Base-by-base conservation (phyloP, 345 rosid genomes). In the Erucastrum elatum region DNA sequence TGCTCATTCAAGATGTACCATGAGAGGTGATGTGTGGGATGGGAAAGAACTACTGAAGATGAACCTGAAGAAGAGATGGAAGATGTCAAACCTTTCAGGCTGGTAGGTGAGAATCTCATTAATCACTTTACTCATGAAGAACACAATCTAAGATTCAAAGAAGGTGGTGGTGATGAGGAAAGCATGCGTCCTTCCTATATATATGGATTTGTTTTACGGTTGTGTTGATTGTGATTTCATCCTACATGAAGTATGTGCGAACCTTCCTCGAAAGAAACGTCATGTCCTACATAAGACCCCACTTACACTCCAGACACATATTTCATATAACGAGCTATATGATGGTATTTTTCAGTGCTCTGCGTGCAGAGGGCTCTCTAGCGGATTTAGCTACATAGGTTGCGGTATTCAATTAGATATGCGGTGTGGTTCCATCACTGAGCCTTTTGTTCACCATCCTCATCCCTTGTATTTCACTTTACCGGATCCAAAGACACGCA, bases 381-480 rank as follows among this genome's bases (percentile, higher is more conserved):
- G 59, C 59, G 59, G 25, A 53, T 53, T 53, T 25, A 53, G 59
- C 59, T 53, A 53, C 59, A 53, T 53, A 53, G 59, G 59, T 53
- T 53, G 9, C 6, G 59, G 25, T 53, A 53, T 53, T 53, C 59
- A 53, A 25, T 53, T 53, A 53, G 59, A 53, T 53, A 9, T 53
- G 25, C 59, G 59, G 59, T 53, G 59, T 15, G 59, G 59, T 53
- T 53, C 59, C 59, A 53, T 53, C 59, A 53, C 59, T 16, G 59
- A 53, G 26, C 59, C 59, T 9, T 53, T 53, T 53, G 59, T 53
- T 53, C 59, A 53, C 25, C 59, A 53, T 53, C 59, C 59, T 53
- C 59, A 53, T 53, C 59, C 59, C 4, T 53, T 53, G 25, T 15
- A 15, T 53, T 53, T 53, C 26, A 16, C 59, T 53, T 53, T 53